Evolutionary conservation across 2,329 filamentous ascomycete genomes (phyloP), one percentile per base, ranked within the genome.

Genomic region (Uncinocarpus reesii): DNA sequence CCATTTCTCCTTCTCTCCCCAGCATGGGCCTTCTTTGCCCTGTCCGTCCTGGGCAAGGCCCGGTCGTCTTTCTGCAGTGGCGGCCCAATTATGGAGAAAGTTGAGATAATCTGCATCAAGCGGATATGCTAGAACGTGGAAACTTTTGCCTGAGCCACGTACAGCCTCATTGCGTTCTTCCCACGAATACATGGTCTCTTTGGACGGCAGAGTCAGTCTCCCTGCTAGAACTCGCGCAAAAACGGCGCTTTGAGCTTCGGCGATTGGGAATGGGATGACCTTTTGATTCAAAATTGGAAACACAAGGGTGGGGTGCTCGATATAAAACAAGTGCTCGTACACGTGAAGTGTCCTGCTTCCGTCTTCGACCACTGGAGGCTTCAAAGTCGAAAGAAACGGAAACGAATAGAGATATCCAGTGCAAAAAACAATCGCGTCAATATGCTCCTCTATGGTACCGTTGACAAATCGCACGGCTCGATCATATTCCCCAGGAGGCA

Each of bases 341-440:
- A 89, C 67, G 28, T 83, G 79, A 52, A 81, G 71, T 0, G 89
- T 80, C 23, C 84, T 76, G 28, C 75, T 76, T 0, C 89, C 89
- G 47, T 80, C 76, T 0, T 77, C 80, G 48, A 89, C 73, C 1
- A 87, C 61, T 0, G 77, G 71, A 0, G 79, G 74, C 1, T 64
- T 47, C 2, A 78, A 59, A 0, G 62, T 62, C 2, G 65, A 62
- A 2, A 81, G 62, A 59, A 95, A 95, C 0, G 88, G 87, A 50
- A 84, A 84, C 4, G 82, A 81, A 66, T 86, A 95, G 49, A 94
- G 77, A 59, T 93, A 96, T 0, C 90, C 90, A 0, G 90, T 95
- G 62, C 86, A 89, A 65, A 90, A 95, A 23, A 96, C 62, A 4
- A 95, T 69, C 1, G 79, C 76, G 58, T 95, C 89, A 48, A 96